Conservation (phyloP, 257 asterid species). For the Nicotiana benthamiana region DNA sequence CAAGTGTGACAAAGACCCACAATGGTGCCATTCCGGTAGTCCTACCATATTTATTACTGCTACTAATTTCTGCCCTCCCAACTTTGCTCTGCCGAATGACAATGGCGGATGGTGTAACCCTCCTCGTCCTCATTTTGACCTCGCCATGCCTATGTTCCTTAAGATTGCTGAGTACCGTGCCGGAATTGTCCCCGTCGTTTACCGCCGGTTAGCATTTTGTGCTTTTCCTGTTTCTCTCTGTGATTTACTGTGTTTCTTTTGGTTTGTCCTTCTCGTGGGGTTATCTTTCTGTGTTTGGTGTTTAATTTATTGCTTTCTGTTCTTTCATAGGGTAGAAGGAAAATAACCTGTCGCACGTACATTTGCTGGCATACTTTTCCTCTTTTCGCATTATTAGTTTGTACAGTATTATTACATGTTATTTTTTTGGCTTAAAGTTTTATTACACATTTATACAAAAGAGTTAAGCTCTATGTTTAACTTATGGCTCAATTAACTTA, state of each 20-base stretch:
- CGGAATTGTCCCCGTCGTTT: constrained; percentile 79
- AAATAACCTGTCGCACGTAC: not conserved
- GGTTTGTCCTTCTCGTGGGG: not conserved
- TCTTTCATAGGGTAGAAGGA: not conserved
- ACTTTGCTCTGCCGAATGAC: constrained; percentile 61
- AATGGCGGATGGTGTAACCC: constrained; percentile 98
- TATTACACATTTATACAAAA: no score
- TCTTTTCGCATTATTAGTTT: not conserved
- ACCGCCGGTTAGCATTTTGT: constrained; percentile 42
- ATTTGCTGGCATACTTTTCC: not conserved
- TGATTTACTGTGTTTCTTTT: not conserved
- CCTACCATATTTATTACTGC: constrained; percentile 76
- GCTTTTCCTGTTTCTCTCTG: not conserved
- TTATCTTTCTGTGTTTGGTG: not conserved
- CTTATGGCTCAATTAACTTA: no score
- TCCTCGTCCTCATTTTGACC: constrained; percentile 81
- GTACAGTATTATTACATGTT: no score
- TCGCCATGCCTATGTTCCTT: constrained; percentile 95
- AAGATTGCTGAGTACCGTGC: constrained; percentile 81
- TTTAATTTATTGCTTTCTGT: not conserved
- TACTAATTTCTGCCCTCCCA: constrained; percentile 85
- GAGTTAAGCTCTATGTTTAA: no score
- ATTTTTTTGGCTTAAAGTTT: no score
- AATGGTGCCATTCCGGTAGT: constrained; percentile 70
- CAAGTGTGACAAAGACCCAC: constrained; percentile 47